phyloP scores from a whole-genome alignment of 2,329 filamentous ascomycete species.

The Ophiostoma populinum region DNA sequence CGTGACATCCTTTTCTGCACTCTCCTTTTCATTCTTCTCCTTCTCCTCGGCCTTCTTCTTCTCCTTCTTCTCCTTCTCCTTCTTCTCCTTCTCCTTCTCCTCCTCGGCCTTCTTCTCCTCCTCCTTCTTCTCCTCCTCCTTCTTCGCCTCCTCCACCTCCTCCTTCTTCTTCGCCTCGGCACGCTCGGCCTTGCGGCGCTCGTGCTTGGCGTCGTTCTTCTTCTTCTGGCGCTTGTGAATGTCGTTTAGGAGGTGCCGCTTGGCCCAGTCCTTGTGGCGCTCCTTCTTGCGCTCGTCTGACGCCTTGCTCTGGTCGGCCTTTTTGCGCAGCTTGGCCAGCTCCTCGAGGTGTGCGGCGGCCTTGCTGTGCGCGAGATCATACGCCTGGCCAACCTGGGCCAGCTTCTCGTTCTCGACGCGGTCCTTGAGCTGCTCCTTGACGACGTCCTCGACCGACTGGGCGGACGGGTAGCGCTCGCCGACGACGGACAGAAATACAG shows the following conservation, averaged over 20 bases:
- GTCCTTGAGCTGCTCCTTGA: slow-evolving; percentile 43
- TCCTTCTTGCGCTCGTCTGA: slow-evolving; percentile 27
- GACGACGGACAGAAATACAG: slow-evolving; percentile 57
- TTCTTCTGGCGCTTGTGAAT: slow-evolving; percentile 23
- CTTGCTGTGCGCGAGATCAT: slow-evolving; percentile 54
- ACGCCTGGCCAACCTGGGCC: slow-evolving; percentile 48
- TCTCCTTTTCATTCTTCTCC: neutral
- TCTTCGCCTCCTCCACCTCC: slow-evolving; percentile 13
- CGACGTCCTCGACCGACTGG: slow-evolving; percentile 43
- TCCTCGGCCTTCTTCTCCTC: slow-evolving; percentile 6
- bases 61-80: neutral
- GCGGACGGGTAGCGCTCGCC: slow-evolving; percentile 39
- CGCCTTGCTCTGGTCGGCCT: slow-evolving; percentile 28
- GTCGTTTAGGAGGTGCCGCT: slow-evolving; percentile 19
- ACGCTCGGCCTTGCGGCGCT: slow-evolving; percentile 19
- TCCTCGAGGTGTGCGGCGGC: slow-evolving; percentile 18
- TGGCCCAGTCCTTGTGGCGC: slow-evolving; percentile 22
- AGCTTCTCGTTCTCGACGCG: slow-evolving; percentile 63
- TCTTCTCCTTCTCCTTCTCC: neutral
- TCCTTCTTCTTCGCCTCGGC: slow-evolving; percentile 14
- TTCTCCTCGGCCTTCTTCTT: neutral
- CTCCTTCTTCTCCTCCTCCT: slow-evolving; percentile 3
- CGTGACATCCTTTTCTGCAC: neutral
- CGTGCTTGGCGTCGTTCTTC: slow-evolving; percentile 25
- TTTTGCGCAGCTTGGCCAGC: slow-evolving; percentile 32